phyloP scores from a whole-genome alignment of 768 basidiomycete genomes.

The Lactarius akahatsu region DNA sequence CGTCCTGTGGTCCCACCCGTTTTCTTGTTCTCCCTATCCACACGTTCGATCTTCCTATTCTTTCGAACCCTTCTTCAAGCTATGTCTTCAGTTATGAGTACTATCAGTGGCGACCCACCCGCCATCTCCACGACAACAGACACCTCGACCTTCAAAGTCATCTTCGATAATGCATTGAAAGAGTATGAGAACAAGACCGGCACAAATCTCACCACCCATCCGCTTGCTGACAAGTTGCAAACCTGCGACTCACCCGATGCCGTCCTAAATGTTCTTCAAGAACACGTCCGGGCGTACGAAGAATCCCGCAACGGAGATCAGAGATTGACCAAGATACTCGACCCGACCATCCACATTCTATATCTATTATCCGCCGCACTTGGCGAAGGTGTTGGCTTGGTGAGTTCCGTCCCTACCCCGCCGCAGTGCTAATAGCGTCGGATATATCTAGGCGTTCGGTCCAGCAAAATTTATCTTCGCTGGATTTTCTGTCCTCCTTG shows the following conservation, averaged over 20 bases:
- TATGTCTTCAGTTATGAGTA: too few species aligned
- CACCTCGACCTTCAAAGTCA: neutral
- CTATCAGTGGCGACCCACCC: too few species aligned
- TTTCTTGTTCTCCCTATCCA: neutral
- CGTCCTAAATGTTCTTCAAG: neutral
- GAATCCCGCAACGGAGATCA: neutral
- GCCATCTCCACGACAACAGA: neutral
- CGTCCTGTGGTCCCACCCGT: too few species aligned
- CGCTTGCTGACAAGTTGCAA: too few species aligned
- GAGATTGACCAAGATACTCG: neutral
- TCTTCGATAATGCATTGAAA: neutral
- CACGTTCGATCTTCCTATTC: neutral
- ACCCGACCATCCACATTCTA: neutral
- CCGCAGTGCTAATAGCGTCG: too few species aligned
- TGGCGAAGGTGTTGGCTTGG: neutral
- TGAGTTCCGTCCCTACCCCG: neutral
- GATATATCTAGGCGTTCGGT: too few species aligned
- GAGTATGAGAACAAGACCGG: neutral
- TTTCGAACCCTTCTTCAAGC: neutral
- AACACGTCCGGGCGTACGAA: neutral
- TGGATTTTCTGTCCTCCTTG: too few species aligned
- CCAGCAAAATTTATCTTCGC: too few species aligned
- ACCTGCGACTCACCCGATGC: too few species aligned
- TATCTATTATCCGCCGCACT: too few species aligned
- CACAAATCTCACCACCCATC: neutral